These are phyloP conservation scores for Phytophthora tubulina DNA, from an alignment of 352 stramenopile genomes.

Conservation along the genomic window DNA sequence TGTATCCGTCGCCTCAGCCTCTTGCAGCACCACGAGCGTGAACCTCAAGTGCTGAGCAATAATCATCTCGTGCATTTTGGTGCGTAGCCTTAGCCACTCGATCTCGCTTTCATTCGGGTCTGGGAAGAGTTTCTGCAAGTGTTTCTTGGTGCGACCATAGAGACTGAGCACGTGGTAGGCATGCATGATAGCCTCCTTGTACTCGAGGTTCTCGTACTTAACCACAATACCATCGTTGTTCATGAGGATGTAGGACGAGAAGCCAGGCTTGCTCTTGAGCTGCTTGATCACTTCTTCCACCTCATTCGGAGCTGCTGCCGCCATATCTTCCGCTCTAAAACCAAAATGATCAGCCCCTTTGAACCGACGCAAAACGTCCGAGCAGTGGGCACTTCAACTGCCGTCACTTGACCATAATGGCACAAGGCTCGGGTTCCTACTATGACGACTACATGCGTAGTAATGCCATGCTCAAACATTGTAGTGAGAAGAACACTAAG, in stretches of 20 bases:
- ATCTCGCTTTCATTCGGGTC: conserved; percentile 89
- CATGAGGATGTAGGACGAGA: conserved; percentile 92
- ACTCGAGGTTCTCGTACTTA: conserved; percentile 93
- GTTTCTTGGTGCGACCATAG: conserved; percentile 85
- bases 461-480: conserved; percentile 77
- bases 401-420: conserved; percentile 18
- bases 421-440: conserved; percentile 66
- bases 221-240: conserved; percentile 95
- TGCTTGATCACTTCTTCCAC: conserved; percentile 94
- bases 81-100: conserved; percentile 92
- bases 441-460: conserved; percentile 88
- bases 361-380: conserved; percentile 23
- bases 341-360: not conserved
- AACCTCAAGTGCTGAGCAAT: conserved; percentile 90
- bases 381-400: conserved; percentile 10
- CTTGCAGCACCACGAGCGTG: conserved; percentile 90
- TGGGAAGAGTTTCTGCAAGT: conserved; percentile 88
- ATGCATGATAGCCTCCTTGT: conserved; percentile 93
- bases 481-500: conserved; percentile 62
- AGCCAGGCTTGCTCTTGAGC: conserved; percentile 92
- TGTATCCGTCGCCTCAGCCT: conserved; percentile 47
- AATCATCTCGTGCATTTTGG: conserved; percentile 94
- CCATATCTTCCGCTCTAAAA: conserved; percentile 51
- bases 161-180: conserved; percentile 92
- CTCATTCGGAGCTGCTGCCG: conserved; percentile 86